Percentiles rank a stretch among this genome's conserved stretches.
phyloP scores from a whole-genome alignment of 1,284 basidiomycete species.

The Naganishia sp. region DNA sequence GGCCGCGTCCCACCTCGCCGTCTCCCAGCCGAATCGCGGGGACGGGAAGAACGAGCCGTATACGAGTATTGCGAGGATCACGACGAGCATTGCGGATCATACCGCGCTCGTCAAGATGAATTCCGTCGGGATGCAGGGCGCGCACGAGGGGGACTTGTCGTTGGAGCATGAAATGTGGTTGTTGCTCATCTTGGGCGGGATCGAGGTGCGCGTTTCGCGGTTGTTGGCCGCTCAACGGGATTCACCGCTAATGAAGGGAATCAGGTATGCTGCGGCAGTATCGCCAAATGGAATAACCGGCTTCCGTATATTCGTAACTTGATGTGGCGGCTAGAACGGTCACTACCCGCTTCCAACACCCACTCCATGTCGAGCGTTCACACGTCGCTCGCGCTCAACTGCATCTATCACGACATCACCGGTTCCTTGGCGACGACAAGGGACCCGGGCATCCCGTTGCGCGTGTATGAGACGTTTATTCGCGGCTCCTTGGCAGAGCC shows the following conservation, averaged over 20 bases:
- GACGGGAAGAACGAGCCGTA: slow-evolving; percentile 39
- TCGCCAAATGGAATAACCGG: slow-evolving; percentile 31
- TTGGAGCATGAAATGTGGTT: slow-evolving; percentile 43
- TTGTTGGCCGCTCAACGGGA: not conserved
- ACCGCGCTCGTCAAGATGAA: slow-evolving; percentile 38
- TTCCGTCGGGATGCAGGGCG: slow-evolving; percentile 34
- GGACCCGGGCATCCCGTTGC: slow-evolving; percentile 38
- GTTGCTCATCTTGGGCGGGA: slow-evolving; percentile 41
- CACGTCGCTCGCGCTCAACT: slow-evolving; percentile 39
- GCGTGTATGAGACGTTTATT: slow-evolving; percentile 40
- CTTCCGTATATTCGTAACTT: slow-evolving; percentile 32
- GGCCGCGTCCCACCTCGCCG: slow-evolving; percentile 41
- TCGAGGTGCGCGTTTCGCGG: slow-evolving; percentile 36
- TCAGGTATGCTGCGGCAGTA: slow-evolving; percentile 30
- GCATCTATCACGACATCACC: slow-evolving; percentile 42
- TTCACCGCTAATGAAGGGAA: not conserved
- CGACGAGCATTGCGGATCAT: slow-evolving; percentile 40
- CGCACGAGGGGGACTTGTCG: slow-evolving; percentile 27
- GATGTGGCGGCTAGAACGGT: slow-evolving; percentile 25
- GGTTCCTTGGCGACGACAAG: slow-evolving; percentile 35
- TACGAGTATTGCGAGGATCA: slow-evolving; percentile 39
- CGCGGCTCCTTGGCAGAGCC: slow-evolving; percentile 35
- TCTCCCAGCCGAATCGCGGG: slow-evolving; percentile 31
- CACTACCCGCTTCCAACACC: slow-evolving; percentile 20
- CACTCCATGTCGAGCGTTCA: slow-evolving; percentile 31